phyloP scores from a whole-genome alignment of 768 basidiomycete genomes.

The Trametes elegans region DNA sequence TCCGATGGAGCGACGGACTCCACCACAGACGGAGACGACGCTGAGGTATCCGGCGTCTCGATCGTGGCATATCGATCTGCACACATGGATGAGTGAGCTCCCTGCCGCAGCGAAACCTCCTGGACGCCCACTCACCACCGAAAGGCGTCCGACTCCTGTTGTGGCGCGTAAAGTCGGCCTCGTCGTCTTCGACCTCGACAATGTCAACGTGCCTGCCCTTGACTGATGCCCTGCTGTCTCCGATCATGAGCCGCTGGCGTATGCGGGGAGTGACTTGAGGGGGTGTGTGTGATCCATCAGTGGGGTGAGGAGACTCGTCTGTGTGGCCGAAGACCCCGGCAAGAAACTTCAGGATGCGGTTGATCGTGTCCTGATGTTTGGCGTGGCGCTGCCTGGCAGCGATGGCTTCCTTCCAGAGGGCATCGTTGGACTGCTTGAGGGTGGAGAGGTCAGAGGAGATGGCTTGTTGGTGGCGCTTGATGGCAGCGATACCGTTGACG shows the following conservation, averaged over 20 bases:
- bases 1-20: constrained; percentile 34
- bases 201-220: constrained; percentile 38
- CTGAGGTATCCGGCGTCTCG: constrained; percentile 44
- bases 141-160: constrained; percentile 10
- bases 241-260: constrained; percentile 66
- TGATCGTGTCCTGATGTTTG: constrained; percentile 95
- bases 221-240: constrained; percentile 38
- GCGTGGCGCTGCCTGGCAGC: constrained; percentile 76
- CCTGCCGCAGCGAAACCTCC: not conserved
- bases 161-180: constrained; percentile 23
- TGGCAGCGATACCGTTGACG: constrained; percentile 77
- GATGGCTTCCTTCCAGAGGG: constrained; percentile 91
- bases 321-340: constrained; percentile 82
- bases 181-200: constrained; percentile 42
- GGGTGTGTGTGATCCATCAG: constrained; percentile 32
- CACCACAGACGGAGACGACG: constrained; percentile 33
- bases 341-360: constrained; percentile 91
- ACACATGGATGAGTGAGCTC: not conserved
- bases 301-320: constrained; percentile 35
- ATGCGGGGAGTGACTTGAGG: constrained; percentile 49
- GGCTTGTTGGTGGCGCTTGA: constrained; percentile 90
- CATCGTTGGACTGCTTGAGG: constrained; percentile 81
- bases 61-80: constrained; percentile 43
- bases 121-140: constrained; percentile 10
- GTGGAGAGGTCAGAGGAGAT: constrained; percentile 88